Evolutionary conservation across 371 early-diverging fungal genomes (phyloP).

Genomic region (Mortierella sp.): DNA sequence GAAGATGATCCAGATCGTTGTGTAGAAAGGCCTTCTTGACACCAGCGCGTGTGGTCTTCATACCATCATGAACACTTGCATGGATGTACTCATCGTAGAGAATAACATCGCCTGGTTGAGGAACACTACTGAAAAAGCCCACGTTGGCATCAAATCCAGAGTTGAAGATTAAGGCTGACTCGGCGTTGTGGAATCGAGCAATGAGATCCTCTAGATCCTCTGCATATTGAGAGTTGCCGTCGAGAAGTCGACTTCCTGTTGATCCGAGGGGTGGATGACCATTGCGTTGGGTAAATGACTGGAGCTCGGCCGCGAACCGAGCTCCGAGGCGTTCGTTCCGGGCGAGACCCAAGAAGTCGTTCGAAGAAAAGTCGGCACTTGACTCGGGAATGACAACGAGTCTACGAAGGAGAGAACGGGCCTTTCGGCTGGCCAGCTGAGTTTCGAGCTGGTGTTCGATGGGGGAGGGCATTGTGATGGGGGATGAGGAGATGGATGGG

Average conservation of each 20-base stretch:
- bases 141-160: constrained; percentile 89
- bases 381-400: constrained; percentile 47
- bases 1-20: constrained; percentile 69
- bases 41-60: constrained; percentile 68
- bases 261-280: constrained; percentile 68
- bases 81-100: constrained; percentile 82
- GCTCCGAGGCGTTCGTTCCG: constrained; percentile 55
- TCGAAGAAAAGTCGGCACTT: constrained; percentile 80
- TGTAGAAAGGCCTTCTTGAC: constrained; percentile 67
- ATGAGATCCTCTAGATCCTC: constrained; percentile 69
- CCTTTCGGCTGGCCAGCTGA: constrained; percentile 36
- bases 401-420: constrained; percentile 38
- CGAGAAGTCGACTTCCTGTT: constrained; percentile 81
- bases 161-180: constrained; percentile 79
- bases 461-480: constrained; percentile 30
- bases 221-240: constrained; percentile 76
- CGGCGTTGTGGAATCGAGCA: constrained; percentile 70
- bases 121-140: constrained; percentile 71
- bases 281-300: constrained; percentile 32
- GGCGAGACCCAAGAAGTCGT: constrained; percentile 85
- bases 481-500: background rate
- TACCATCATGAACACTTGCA: constrained; percentile 87
- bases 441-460: constrained; percentile 43
- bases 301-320: constrained; percentile 59
- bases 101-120: constrained; percentile 74